Conservation (phyloP, 352 stramenopile genomes). For the Pythium aphanidermatum region DNA sequence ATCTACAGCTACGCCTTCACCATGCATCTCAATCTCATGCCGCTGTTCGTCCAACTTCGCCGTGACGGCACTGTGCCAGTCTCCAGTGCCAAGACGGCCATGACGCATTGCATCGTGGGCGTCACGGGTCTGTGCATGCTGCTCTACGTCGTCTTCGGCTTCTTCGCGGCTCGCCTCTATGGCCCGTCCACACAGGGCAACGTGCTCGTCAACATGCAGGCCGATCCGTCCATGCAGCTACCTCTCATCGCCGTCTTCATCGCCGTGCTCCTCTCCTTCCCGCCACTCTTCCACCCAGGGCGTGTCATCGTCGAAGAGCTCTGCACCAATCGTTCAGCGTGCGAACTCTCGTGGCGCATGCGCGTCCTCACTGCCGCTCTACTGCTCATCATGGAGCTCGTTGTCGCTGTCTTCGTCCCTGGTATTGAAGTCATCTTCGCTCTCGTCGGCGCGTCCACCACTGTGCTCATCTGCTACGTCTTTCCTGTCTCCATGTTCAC, state of each 20-base stretch:
- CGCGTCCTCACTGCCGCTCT: slow-evolving; percentile 3
- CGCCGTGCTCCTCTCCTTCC: slow-evolving; percentile 28
- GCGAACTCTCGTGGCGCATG: background rate
- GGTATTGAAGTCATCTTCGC: slow-evolving; percentile 24
- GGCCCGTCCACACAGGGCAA: slow-evolving; percentile 19
- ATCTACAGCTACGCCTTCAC: slow-evolving; percentile 33
- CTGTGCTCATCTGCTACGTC: slow-evolving; percentile 23
- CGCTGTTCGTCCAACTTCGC: slow-evolving; percentile 21
- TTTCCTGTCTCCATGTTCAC: slow-evolving; percentile 23
- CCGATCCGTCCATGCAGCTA: slow-evolving; percentile 22
- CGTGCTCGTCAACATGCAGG: slow-evolving; percentile 25
- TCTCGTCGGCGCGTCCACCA: slow-evolving; percentile 20
- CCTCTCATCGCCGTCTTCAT: slow-evolving; percentile 20
- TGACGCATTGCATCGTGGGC: slow-evolving; percentile 10
- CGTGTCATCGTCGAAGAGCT: slow-evolving; percentile 18
- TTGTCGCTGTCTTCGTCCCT: slow-evolving; percentile 19
- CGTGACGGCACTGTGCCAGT: slow-evolving; percentile 5
- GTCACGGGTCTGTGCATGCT: slow-evolving; percentile 14
- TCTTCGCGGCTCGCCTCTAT: slow-evolving; percentile 14
- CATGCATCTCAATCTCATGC: slow-evolving; percentile 29
- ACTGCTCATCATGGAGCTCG: slow-evolving; percentile 12
- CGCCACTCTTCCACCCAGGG: slow-evolving; percentile 25
- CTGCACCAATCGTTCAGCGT: background rate
- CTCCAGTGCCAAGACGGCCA: background rate
- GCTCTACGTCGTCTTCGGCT: slow-evolving; percentile 21